A percentile compares a stretch with the other conserved stretches of the same genome.
phyloP scores from a whole-genome alignment of 306 rosid genomes.

The Sesbania bispinosa region DNA sequence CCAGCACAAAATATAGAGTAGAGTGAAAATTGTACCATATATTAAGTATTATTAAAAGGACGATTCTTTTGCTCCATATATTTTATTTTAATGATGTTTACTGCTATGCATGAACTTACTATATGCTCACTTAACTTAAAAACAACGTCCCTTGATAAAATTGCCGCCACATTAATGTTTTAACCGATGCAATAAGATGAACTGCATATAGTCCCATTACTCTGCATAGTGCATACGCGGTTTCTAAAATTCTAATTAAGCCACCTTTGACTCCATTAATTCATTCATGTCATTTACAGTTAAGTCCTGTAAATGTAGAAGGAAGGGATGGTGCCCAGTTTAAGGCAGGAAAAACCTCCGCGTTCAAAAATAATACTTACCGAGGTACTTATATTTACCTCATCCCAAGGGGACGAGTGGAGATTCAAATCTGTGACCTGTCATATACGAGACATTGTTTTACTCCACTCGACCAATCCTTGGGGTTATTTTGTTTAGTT shows the following conservation, averaged over 20 bases:
- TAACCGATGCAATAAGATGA: not conserved
- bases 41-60: not conserved
- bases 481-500: too few species aligned
- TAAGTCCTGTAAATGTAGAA: too few species aligned
- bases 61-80: not conserved
- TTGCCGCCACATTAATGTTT: not conserved
- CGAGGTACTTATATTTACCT: too few species aligned
- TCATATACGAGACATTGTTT: too few species aligned
- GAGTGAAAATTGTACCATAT: not conserved
- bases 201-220: slow-evolving; percentile 21
- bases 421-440: too few species aligned
- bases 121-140: slow-evolving; percentile 12
- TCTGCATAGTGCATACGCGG: not conserved
- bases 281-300: not conserved
- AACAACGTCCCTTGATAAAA: not conserved
- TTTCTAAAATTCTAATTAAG: slow-evolving; percentile 6
- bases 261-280: slow-evolving; percentile 4
- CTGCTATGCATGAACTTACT: slow-evolving; percentile 7
- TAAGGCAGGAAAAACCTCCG: too few species aligned
- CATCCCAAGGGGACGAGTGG: too few species aligned
- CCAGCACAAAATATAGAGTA: not conserved
- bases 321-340: too few species aligned
- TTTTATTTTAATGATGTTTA: not conserved
- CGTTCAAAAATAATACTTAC: too few species aligned
- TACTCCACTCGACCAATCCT: too few species aligned